A percentile compares a stretch with the other conserved stretches of the same genome.
Conservation (phyloP, 2,329 filamentous ascomycete genomes). For the Penicillium nordicum region DNA sequence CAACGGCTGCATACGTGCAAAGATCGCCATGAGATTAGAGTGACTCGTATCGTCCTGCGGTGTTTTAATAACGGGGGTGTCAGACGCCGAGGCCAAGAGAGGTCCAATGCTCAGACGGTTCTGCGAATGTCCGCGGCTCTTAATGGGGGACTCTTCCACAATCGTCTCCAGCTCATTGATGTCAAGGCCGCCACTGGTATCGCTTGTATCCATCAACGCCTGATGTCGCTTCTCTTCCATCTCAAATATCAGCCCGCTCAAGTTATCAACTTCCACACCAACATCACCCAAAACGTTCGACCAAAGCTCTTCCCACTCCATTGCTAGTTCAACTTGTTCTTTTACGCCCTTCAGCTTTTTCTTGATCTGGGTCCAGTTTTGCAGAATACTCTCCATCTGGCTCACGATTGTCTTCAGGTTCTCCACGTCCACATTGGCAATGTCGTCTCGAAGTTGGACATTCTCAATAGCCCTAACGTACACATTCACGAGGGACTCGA, state of each 20-base stretch:
- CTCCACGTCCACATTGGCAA: constrained; percentile 64
- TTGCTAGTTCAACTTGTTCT: constrained; percentile 88
- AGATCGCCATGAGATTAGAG: constrained; percentile 80
- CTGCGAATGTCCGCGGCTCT: constrained; percentile 52
- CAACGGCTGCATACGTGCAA: constrained; percentile 92
- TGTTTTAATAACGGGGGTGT: constrained; percentile 43
- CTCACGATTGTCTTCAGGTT: constrained; percentile 72
- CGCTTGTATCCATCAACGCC: constrained; percentile 63
- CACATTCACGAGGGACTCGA: constrained; percentile 84
- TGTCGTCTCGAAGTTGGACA: constrained; percentile 75
- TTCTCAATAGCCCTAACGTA: constrained; percentile 94
- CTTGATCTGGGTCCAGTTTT: constrained; percentile 81
- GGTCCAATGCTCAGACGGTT: constrained; percentile 66
- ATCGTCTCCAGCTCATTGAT: constrained; percentile 90
- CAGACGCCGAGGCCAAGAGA: constrained; percentile 53
- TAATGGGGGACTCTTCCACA: constrained; percentile 73
- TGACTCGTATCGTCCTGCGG: constrained; percentile 81
- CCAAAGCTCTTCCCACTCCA: constrained; percentile 99
- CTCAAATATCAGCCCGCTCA: constrained; percentile 82
- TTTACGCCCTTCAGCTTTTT: constrained; percentile 74
- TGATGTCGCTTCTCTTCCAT: constrained; percentile 95
- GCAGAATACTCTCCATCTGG: constrained; percentile 85
- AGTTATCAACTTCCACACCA: constrained; percentile 77
- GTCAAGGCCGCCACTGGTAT: constrained; percentile 57
- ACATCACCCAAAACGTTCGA: constrained; percentile 90